Evolutionary conservation across 164 flowering plant genomes (phyloP), one percentile per base, ranked within the genome.

Genomic region (Paratinospora sagittata): DNA sequence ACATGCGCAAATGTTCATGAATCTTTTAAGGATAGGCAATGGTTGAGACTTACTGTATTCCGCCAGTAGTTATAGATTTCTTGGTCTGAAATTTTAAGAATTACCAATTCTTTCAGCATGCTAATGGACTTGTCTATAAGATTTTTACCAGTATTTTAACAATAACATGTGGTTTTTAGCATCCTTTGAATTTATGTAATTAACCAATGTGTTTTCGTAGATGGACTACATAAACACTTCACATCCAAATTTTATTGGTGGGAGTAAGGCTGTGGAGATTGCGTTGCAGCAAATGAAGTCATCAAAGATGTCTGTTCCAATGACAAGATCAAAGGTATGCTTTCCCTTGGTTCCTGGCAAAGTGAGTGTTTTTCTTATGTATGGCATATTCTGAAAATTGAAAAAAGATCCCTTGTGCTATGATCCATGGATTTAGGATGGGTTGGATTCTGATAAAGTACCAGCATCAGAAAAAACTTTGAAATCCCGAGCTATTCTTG

Each of bases 191-290:
- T 52, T 26, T 43, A 0, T 26, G 27, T 17, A 43, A 13, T 67
- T 43, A 14, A 67, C 34, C 3, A n/a, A 30, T 57, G 49, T 24
- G 27, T 43, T 72, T 69, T 75, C 82, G 72, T 72, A 96, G 99
- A 91, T 93, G 97, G 98, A 96, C 82, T 96, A 91, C 76, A 91
- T 96, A 81, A 96, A 96, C 72, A 96, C 98, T 76, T 96, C 98
- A 30, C 99, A 96, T 74, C 88, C 93, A 74, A 91, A 90, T 81
- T 93, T 96, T 78, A 74, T 96, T 84, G 99, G 98, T 73, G 99
- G 98, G 70, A 93, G 91, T 75, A 93, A 89, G 78, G 99, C 99
- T 75, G 87, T 91, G 60, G 99, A 93, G 79, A 45, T 72, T 61
- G 98, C 97, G 27, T 21, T 76, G 69, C 92, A 91, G 74, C 90